These are phyloP conservation scores for Neurospora sp. DNA, from an alignment of 495 filamentous ascomycete genomes.

Conservation along the genomic window DNA sequence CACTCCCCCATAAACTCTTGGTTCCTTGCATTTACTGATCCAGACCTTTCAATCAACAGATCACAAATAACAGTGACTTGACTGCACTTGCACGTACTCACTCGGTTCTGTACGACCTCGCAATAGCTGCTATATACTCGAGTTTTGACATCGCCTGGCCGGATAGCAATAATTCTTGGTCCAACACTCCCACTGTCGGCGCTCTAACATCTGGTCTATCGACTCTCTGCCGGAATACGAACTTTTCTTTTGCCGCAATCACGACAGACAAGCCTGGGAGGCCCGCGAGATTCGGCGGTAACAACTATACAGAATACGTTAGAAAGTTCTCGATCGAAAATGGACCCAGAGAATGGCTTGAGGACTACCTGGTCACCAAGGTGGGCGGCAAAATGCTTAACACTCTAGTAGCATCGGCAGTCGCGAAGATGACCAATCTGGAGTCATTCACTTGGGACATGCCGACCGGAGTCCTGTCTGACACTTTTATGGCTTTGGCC, in stretches of 20 bases:
- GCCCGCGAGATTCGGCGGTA: slow-evolving; percentile 31
- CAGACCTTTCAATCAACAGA: slow-evolving; percentile 32
- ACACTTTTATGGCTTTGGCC: slow-evolving; percentile 76
- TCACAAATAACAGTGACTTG: slow-evolving; percentile 81
- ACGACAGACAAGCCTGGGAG: not conserved
- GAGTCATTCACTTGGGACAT: slow-evolving; percentile 95
- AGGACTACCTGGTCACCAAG: slow-evolving; percentile 79
- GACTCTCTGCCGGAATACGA: slow-evolving; percentile 72
- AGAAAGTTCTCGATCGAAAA: slow-evolving; percentile 88
- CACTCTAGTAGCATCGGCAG: slow-evolving; percentile 75
- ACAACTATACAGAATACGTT: slow-evolving; percentile 76
- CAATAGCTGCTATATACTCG: slow-evolving; percentile 81
- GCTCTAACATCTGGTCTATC: slow-evolving; percentile 85
- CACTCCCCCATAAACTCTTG: slow-evolving; percentile 1
- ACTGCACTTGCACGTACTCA: slow-evolving; percentile 75
- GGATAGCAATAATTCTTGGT: slow-evolving; percentile 51
- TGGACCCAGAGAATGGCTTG: slow-evolving; percentile 71
- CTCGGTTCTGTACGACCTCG: slow-evolving; percentile 71
- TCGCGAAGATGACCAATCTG: slow-evolving; percentile 78
- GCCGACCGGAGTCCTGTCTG: slow-evolving; percentile 81
- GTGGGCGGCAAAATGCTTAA: slow-evolving; percentile 92
- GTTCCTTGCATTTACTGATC: not conserved
- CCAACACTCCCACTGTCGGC: slow-evolving; percentile 70
- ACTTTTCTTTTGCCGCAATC: slow-evolving; percentile 28
- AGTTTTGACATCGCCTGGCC: slow-evolving; percentile 95